Evolutionary conservation across 1,284 basidiomycete species (phyloP).

Genomic region (Spongispora temasekensis): DNA sequence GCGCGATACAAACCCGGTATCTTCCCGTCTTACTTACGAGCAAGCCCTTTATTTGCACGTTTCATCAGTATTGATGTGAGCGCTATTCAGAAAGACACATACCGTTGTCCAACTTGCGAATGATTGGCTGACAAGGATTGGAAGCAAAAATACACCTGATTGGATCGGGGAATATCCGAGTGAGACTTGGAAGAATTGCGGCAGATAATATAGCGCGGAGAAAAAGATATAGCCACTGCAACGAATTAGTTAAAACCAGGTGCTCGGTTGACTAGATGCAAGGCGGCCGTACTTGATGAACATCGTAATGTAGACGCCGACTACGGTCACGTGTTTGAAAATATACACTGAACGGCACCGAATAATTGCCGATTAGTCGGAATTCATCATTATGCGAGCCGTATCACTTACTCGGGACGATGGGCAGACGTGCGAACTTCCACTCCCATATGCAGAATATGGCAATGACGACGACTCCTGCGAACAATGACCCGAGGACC

Average conservation of each 20-base stretch:
- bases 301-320: slow-evolving; percentile 67
- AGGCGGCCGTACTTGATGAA: slow-evolving; percentile 54
- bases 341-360: slow-evolving; percentile 68
- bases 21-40: slow-evolving; percentile 65
- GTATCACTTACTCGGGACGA: slow-evolving; percentile 59
- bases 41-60: slow-evolving; percentile 47
- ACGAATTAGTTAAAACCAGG: not conserved
- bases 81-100: slow-evolving; percentile 19
- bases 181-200: slow-evolving; percentile 76
- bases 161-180: slow-evolving; percentile 46
- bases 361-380: slow-evolving; percentile 5
- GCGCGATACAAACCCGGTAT: slow-evolving; percentile 48
- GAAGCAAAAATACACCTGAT: slow-evolving; percentile 37
- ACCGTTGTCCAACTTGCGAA: slow-evolving; percentile 56
- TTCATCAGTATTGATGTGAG: slow-evolving; percentile 13
- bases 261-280: not conserved
- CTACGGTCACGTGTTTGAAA: slow-evolving; percentile 69
- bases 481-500: slow-evolving; percentile 61
- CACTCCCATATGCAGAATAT: slow-evolving; percentile 76
- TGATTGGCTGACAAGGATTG: slow-evolving; percentile 55
- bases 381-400: not conserved
- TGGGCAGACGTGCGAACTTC: slow-evolving; percentile 66
- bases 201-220: slow-evolving; percentile 64
- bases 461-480: slow-evolving; percentile 53
- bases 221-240: slow-evolving; percentile 59